Base-by-base conservation (phyloP, 805 yeast genomes). In the Yarrowia osloensis region DNA sequence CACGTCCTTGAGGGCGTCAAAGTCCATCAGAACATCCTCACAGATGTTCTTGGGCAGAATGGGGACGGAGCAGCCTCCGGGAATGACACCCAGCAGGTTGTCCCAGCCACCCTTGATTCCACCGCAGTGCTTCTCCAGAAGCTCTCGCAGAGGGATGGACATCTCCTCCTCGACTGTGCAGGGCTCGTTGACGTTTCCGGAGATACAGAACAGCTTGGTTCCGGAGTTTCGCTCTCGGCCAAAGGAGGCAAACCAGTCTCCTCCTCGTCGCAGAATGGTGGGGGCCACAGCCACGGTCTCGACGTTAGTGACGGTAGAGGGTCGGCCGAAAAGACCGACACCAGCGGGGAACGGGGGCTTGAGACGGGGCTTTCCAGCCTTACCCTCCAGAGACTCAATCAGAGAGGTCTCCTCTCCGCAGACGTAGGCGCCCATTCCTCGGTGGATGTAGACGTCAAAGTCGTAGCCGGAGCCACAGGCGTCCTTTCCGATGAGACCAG, bases 341-440 rank as follows among this genome's bases (percentile, higher is more conserved):
- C 96, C 97, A 39, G 96, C 97, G 39, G 97, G 97, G 85, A 91
- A 91, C 70, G 97, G 97, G 40, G 97, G 97, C 86, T 91, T 91
- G 77, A 91, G 84, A 79, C 97, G 86, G 72, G 97, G 97, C 80
- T 91, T 91, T 71, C 97, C 97, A 68, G 95, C 96, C 79, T 91
- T 91, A 73, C 97, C 97, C 80, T 91, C 97, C 66, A 91, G 81
- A 3, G 93, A 87, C 81, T 91, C 97, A 75, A 91, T 90, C 76
- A 91, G 81, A 5, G 96, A 92, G 49, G 97, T 91, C 79, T 91
- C 97, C 79, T 91, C 97, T 74, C 97, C 97, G 80, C 97, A 91
- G 63, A 91, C 84, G 78, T 91, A 91, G 12, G 97, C 97, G 70
- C 97, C 97, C 91, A 89, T 89, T 72, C 97, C 97, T 76, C 97